These are phyloP conservation scores for Carex sylvatica DNA, from an alignment of 202 grass and related monocot genomes.

Conservation along the genomic window DNA sequence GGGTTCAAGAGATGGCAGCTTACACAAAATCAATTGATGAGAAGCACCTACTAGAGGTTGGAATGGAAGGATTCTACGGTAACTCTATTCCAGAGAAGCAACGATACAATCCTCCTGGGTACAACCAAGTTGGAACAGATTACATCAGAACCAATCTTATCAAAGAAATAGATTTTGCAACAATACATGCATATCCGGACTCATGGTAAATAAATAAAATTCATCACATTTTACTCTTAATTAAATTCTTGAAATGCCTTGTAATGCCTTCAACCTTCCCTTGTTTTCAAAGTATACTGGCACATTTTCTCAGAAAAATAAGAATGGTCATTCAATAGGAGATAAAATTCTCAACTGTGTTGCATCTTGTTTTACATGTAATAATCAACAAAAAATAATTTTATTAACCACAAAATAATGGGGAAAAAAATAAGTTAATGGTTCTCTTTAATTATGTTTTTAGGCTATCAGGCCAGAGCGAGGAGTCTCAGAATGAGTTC, in stretches of 20 bases:
- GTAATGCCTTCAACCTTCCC: neutral
- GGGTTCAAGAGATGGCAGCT: slow-evolving; percentile 46
- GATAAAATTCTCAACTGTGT: neutral
- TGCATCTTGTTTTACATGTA: neutral
- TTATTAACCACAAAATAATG: neutral
- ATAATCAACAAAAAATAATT: neutral
- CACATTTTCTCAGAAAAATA: neutral
- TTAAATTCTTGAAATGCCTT: neutral
- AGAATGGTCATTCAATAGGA: neutral
- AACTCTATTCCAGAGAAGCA: slow-evolving; percentile 41
- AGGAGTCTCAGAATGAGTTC: slow-evolving; percentile 21
- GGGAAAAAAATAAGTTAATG: neutral
- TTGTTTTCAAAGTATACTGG: neutral
- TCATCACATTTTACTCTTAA: neutral
- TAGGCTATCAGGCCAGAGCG: slow-evolving; percentile 27
- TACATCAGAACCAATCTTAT: slow-evolving; percentile 43
- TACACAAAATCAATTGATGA: slow-evolving; percentile 41
- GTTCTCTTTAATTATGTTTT: neutral
- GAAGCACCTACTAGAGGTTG: slow-evolving; percentile 42
- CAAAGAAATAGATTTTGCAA: slow-evolving; percentile 47
- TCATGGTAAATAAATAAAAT: slow-evolving; percentile 24
- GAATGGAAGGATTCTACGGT: slow-evolving; percentile 48
- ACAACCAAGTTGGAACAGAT: slow-evolving; percentile 37
- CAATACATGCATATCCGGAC: slow-evolving; percentile 47
- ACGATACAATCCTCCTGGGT: slow-evolving; percentile 41